These are phyloP conservation scores for Didymella sp. DNA, from an alignment of 2,329 filamentous ascomycete genomes.

Conservation along the genomic window DNA sequence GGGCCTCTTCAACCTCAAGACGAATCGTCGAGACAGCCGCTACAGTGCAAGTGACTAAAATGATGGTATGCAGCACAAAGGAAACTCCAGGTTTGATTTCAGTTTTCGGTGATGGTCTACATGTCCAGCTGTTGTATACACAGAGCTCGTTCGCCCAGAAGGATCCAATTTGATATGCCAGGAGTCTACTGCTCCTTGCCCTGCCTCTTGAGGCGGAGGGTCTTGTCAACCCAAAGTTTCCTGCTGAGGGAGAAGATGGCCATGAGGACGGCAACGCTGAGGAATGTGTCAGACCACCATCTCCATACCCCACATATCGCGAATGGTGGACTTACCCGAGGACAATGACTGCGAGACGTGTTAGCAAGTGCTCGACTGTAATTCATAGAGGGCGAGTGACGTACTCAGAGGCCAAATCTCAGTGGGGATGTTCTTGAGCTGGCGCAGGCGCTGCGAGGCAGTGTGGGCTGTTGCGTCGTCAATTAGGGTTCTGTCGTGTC, in stretches of 20 bases:
- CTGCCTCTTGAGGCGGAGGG: conserved; percentile 82
- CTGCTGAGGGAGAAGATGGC: conserved; percentile 81
- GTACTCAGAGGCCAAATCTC: conserved; percentile 95
- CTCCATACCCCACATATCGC: conserved; percentile 21
- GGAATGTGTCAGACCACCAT: conserved; percentile 34
- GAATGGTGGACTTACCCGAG: conserved; percentile 69
- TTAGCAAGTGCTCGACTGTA: conserved; percentile 24
- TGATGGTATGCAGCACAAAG: conserved; percentile 25
- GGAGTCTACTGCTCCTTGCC: conserved; percentile 45
- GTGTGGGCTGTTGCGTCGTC: conserved; percentile 75
- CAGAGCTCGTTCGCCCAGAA: conserved; percentile 25
- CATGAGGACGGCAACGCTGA: conserved; percentile 72
- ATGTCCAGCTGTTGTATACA: conserved; percentile 32
- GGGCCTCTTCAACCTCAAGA: not conserved
- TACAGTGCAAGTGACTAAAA: not conserved
- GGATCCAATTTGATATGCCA: conserved; percentile 14
- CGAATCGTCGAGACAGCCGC: not conserved
- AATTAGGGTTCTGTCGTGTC: conserved; percentile 22
- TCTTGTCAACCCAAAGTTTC: conserved; percentile 90
- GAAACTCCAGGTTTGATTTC: conserved; percentile 37
- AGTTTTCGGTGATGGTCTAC: conserved; percentile 23
- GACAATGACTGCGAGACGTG: conserved; percentile 71
- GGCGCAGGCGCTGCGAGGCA: conserved; percentile 91
- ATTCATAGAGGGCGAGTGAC: conserved; percentile 40
- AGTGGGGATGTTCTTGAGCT: conserved; percentile 86